A percentile compares a stretch with the other conserved stretches of the same genome.
These are phyloP conservation scores for Cercospora zeae-maydis DNA, from an alignment of 2,329 filamentous ascomycete genomes.

Conservation along the genomic window DNA sequence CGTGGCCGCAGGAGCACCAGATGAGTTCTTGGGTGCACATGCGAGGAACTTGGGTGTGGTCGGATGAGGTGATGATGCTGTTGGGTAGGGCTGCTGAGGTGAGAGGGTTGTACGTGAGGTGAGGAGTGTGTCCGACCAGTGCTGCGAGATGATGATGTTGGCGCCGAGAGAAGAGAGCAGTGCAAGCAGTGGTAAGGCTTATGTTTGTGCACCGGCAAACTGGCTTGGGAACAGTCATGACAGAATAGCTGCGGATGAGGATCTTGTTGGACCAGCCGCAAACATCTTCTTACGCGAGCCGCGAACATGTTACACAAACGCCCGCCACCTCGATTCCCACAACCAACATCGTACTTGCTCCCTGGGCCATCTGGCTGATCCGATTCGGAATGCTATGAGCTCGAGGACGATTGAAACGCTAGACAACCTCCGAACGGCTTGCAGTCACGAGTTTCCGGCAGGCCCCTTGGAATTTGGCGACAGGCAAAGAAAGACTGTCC, in stretches of 20 bases:
- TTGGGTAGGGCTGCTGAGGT: background rate
- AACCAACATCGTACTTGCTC: too few relatives aligned
- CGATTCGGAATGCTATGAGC: too few relatives aligned
- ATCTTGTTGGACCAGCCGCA: background rate
- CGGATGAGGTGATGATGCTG: too few relatives aligned
- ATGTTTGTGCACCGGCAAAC: background rate
- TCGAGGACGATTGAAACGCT: too few relatives aligned
- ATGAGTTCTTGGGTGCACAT: constrained; percentile 37
- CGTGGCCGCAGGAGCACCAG: constrained; percentile 36
- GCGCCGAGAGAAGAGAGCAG: background rate
- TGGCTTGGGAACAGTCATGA: background rate
- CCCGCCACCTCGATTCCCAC: background rate
- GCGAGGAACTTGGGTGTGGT: background rate
- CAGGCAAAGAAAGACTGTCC: too few relatives aligned
- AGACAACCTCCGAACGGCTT: too few relatives aligned
- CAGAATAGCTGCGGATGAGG: background rate
- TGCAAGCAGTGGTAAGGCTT: background rate
- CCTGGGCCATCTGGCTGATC: too few relatives aligned
- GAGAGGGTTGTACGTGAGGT: background rate
- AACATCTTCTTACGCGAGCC: background rate
- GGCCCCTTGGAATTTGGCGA: too few relatives aligned
- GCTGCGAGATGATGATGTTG: background rate
- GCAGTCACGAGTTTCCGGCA: too few relatives aligned
- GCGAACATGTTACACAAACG: background rate
- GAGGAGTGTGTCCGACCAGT: background rate